Conservation (phyloP, 2,329 filamentous ascomycete genomes). For the Stagonosporopsis vannaccii region DNA sequence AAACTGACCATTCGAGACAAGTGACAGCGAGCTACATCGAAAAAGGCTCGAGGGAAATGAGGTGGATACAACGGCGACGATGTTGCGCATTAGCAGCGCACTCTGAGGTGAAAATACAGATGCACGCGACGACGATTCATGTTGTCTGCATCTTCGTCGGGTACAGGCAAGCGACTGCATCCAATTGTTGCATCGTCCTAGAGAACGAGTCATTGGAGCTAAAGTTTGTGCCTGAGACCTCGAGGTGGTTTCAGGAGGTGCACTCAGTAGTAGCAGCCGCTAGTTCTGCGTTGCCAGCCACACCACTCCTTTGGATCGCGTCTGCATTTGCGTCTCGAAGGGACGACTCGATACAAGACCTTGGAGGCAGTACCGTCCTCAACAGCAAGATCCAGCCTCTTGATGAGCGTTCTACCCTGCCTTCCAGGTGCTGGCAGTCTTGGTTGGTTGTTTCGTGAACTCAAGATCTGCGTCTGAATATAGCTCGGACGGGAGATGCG, state of each 20-base stretch:
- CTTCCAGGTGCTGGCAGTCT: constrained; percentile 52
- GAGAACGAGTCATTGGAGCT: constrained; percentile 28
- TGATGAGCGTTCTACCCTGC: constrained; percentile 47
- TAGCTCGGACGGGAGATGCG: constrained; percentile 52
- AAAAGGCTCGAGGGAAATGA: constrained; percentile 17
- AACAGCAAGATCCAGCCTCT: constrained; percentile 50
- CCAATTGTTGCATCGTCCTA: not conserved
- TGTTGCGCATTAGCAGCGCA: constrained; percentile 15
- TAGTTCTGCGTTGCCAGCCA: constrained; percentile 41
- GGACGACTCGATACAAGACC: constrained; percentile 56
- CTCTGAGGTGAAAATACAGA: not conserved
- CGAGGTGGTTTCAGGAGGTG: constrained; percentile 33
- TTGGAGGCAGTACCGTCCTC: constrained; percentile 51
- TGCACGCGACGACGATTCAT: not conserved
- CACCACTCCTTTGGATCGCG: constrained; percentile 41
- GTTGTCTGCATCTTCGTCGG: not conserved
- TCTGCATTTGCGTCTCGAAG: constrained; percentile 51
- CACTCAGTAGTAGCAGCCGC: constrained; percentile 27
- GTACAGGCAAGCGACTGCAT: constrained; percentile 7
- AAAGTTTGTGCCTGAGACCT: constrained; percentile 25
- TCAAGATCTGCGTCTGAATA: constrained; percentile 51
- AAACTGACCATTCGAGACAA: constrained; percentile 20
- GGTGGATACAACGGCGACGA: constrained; percentile 12
- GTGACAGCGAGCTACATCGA: constrained; percentile 19
- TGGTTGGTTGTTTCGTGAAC: constrained; percentile 42